Evolutionary conservation across 2,329 filamentous ascomycete species (phyloP), one percentile per base, ranked within the genome.

Genomic region (Pseudofabraea citricarpa): DNA sequence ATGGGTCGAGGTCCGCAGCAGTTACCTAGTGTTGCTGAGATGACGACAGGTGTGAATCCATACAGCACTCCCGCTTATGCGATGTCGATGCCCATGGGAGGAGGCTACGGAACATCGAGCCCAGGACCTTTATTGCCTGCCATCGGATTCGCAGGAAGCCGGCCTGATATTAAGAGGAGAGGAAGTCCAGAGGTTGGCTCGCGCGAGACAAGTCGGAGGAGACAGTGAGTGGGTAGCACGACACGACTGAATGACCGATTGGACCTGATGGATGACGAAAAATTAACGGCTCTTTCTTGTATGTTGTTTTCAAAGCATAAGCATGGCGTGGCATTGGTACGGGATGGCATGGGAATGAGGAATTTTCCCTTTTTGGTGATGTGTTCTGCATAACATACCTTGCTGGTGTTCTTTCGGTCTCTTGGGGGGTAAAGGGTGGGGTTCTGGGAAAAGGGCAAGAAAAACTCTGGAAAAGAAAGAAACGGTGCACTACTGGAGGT

Each of bases 1-100:
- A 50, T 46, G 41, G 50, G 54, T 39, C 48, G 54, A 39, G 56
- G 55, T 6, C 45, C 45, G 4, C 52, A 52, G 40, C 66, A 75
- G 48, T 64, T 84, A n/a, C 80, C 80, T 2, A 73, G 78, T 40
- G 69, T 84, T 13, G 73, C 75, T 26, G 79, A 84, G 57, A 69
- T 84, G 53, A 83, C 80, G 2, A 83, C 79, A 0, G 79, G 80
- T 10, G 68, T 81, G 23, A 79, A 74, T 50, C 75, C 77, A 1
- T 83, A 82, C 57, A 75, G 66, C 50, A 75, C 74, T n/a, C 74
- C 75, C 29, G 73, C 75, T 1, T 78, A 77, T 55, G 70, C 72
- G 6, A 60, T 69, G 40, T 56, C 56, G 27, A 52, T 54, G 53
- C 50, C 55, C 1, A 50, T 51, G 48, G 32, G 48, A 10, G 50